These are phyloP conservation scores for Hyaloperonospora brassicae DNA, from an alignment of 352 stramenopile genomes.

Conservation along the genomic window DNA sequence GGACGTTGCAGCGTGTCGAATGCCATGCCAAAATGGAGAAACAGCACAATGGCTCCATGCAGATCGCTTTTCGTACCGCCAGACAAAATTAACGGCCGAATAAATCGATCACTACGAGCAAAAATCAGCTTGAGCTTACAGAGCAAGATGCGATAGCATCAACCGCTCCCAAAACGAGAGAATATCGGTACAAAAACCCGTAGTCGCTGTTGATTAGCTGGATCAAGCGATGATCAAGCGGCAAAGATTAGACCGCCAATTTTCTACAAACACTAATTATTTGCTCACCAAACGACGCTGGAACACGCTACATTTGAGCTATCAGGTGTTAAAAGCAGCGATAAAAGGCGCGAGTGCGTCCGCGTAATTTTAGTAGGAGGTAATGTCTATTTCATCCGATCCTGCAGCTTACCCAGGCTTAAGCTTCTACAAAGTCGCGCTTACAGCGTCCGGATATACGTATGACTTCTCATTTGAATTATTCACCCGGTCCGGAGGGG, in stretches of 20 bases:
- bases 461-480: too few species aligned
- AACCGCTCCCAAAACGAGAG: background rate
- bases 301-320: background rate
- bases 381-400: too few species aligned
- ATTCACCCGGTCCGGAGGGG: too few species aligned
- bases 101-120: background rate
- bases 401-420: too few species aligned
- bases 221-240: too few species aligned
- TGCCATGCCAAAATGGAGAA: background rate
- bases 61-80: background rate
- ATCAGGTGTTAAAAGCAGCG: too few species aligned
- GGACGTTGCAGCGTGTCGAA: background rate
- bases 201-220: background rate
- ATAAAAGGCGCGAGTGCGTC: too few species aligned
- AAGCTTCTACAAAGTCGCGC: too few species aligned
- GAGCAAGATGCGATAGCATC: background rate
- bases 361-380: too few species aligned
- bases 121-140: background rate
- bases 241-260: background rate
- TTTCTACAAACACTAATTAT: background rate
- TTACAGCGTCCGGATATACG: too few species aligned
- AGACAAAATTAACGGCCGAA: background rate
- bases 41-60: background rate
- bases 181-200: background rate
- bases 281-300: background rate